Percentiles rank a stretch among this genome's conserved stretches.
phyloP scores from a whole-genome alignment of 495 filamentous ascomycete species.

The Aspergillus taichungensis region DNA sequence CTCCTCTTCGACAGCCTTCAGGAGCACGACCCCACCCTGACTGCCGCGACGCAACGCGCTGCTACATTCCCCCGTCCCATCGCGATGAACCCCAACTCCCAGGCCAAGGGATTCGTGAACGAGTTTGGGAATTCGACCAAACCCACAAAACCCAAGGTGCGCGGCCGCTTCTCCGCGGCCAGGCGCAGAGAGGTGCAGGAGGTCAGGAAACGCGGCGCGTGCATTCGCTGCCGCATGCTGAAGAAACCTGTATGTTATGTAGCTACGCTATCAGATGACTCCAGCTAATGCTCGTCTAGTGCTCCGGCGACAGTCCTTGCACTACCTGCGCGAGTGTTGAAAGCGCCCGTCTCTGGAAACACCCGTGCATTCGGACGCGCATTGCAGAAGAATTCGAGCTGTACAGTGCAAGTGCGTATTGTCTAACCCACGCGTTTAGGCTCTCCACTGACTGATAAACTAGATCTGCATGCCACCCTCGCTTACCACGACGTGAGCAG shows the following conservation, averaged over 20 bases:
- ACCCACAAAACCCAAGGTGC: slow-evolving; percentile 46
- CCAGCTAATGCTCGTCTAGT: slow-evolving; percentile 29
- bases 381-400: slow-evolving; percentile 66
- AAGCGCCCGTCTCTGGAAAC: slow-evolving; percentile 71
- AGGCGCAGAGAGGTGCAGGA: slow-evolving; percentile 73
- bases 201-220: slow-evolving; percentile 72
- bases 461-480: slow-evolving; percentile 57
- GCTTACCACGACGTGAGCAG: slow-evolving; percentile 55
- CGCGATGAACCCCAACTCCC: slow-evolving; percentile 45
- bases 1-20: slow-evolving; percentile 39
- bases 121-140: slow-evolving; percentile 48
- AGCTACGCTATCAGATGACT: not conserved
- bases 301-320: slow-evolving; percentile 73
- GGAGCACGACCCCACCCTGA: slow-evolving; percentile 37
- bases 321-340: slow-evolving; percentile 70
- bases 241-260: slow-evolving; percentile 56
- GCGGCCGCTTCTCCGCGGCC: slow-evolving; percentile 58
- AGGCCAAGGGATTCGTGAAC: slow-evolving; percentile 48
- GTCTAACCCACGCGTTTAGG: not conserved
- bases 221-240: slow-evolving; percentile 77
- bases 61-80: slow-evolving; percentile 44
- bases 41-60: slow-evolving; percentile 38
- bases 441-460: not conserved
- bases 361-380: slow-evolving; percentile 66
- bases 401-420: slow-evolving; percentile 50